phyloP scores from a whole-genome alignment of 208 protist species.

The Crithidia brevicula region DNA sequence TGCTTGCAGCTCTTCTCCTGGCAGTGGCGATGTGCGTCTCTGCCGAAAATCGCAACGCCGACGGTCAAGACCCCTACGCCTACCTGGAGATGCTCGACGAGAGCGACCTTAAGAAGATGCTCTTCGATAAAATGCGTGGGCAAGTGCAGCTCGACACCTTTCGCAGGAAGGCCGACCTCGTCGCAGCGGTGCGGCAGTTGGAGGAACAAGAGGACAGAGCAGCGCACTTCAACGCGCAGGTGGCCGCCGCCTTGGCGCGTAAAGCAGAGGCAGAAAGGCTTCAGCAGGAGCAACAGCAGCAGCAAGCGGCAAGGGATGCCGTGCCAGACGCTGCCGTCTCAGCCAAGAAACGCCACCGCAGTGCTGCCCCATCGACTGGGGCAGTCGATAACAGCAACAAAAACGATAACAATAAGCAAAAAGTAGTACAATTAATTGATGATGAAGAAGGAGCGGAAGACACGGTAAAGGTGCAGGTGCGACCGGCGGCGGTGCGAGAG shows the following conservation, averaged over 20 bases:
- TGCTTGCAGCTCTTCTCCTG: background rate
- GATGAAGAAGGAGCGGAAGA: background rate
- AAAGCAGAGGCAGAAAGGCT: slow-evolving; percentile 18
- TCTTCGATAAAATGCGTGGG: slow-evolving; percentile 49
- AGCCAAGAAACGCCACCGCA: background rate
- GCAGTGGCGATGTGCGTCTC: background rate
- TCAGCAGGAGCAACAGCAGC: slow-evolving; percentile 5
- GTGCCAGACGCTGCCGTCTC: background rate
- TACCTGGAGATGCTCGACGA: slow-evolving; percentile 58
- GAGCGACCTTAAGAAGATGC: slow-evolving; percentile 55
- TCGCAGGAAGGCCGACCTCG: slow-evolving; percentile 41
- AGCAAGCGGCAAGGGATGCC: background rate
- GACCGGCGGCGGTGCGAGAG: background rate
- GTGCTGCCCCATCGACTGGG: background rate
- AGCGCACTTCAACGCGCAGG: slow-evolving; percentile 33
- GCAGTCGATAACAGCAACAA: background rate
- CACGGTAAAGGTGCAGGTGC: background rate
- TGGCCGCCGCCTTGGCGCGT: slow-evolving; percentile 27
- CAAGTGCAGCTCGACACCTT: slow-evolving; percentile 17
- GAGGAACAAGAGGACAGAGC: slow-evolving; percentile 42
- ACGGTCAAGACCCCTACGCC: slow-evolving; percentile 31
- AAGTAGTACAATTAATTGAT: slow-evolving; percentile 29
- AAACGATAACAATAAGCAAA: slow-evolving; percentile 23
- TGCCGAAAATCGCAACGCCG: too few relatives aligned
- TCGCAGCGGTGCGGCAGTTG: slow-evolving; percentile 40